Evolutionary conservation across 192 early-diverging fungal species (phyloP), one percentile per base, ranked within the genome.

Genomic region (Backusella tuberculispora): DNA sequence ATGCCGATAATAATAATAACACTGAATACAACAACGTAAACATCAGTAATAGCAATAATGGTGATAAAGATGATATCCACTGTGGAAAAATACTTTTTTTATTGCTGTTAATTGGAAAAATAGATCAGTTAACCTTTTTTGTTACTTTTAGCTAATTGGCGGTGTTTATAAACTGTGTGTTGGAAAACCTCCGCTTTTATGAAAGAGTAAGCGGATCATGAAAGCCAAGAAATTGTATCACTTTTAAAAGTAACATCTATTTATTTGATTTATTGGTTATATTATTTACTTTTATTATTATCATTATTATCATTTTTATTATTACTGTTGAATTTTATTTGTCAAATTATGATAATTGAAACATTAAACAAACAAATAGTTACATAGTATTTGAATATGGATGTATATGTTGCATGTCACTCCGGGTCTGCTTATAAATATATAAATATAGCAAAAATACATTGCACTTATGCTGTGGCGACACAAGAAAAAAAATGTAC

Each of bases 61-160:
- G 29, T 34, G 29, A 34, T 34, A 34, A 34, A 34, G 2, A 34
- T 2, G 29, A 34, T 34, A 34, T 34, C 29, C 2, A 34, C 2
- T 34, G 29, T 34, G 29, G 29, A 34, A 34, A 34, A 34, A 34
- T 2, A 34, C 29, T 34, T 34, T 34, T 34, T 2, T 34, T 34
- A 34, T 34, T 34, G 2, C 29, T 34, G 29, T 34, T 34, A 34
- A 34, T 26, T 60, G 21, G 21, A 12, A 10, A 24, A 60, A 60
- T 60, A 60, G 26, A 60, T 60, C 26, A 26, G 21, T 60, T 60
- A 26, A 12, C 53, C 53, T 60, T 60, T 60, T 60, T 60, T 60
- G 53, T 24, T 10, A 26, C 21, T 26, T 60, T 60, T 60, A 24
- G 21, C 53, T 60, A 60, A 60, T 60, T 60, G 53, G 53, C 53